Evolutionary conservation across 176 grass and related monocot genomes (phyloP), one percentile per base, ranked within the genome.

Genomic region (Ensete ventricosum): DNA sequence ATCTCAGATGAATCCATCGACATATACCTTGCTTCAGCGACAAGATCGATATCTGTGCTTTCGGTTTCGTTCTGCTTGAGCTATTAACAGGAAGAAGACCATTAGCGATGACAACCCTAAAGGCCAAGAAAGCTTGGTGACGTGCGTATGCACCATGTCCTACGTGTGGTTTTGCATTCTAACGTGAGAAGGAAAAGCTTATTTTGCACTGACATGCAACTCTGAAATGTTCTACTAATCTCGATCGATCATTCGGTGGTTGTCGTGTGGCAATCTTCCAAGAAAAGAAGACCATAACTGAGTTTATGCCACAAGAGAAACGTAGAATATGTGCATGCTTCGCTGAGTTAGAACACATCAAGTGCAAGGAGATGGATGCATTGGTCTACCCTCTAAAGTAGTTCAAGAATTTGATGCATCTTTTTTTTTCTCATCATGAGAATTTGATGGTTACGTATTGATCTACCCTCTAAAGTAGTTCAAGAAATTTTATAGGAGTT

Each of bases 41-140:
- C 59, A 89, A 94, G 80, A 83, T 94, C 55, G 95, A 99, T 74
- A 86, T 99, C 77, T 99, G 89, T 77, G 95, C 95, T n/a, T 99
- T 99, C 62, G 95, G 95, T 49, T 91, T 99, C 43, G 88, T 99
- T 57, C 95, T 99, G 51, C 86, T 99, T 52, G 95, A 99, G 84
- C 86, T 99, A 21, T 81, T 99, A 73, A 89, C 95, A 12, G 95
- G 95, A 20, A 69, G 95, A 72, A 99, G 84, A 59, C 83, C 87
- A 99, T 99, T 80, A 82, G 59, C 63, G 71, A 86, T 51, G 85
- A 90, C 51, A 91, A 84, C 21, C 87, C 93, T 0, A 88, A 99
- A 73, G 86, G 86, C 55, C 88, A 83, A 48, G 69, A 89, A 74
- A 99, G 95, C 73, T 83, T 99, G 51, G 91, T 94, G 73, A 91